Percentiles rank a stretch among this genome's conserved stretches.
phyloP scores from a whole-genome alignment of 495 filamentous ascomycete species.

The Penicillium manginii region DNA sequence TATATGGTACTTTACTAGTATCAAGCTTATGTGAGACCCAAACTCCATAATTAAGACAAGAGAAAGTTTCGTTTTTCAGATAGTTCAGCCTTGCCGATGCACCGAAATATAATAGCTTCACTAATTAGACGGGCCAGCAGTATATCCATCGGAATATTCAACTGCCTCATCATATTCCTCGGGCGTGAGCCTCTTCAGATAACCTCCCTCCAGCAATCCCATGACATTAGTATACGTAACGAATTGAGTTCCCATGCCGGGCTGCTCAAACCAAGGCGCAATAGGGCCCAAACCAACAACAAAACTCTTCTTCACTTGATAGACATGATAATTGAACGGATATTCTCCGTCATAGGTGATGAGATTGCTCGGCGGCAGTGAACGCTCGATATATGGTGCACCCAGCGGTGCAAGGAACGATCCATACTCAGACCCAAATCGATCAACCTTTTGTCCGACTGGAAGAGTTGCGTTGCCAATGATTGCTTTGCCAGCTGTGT shows the following conservation, averaged over 20 bases:
- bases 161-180: slow-evolving; percentile 24
- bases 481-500: slow-evolving; percentile 38
- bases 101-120: not conserved
- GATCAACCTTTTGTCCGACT: slow-evolving; percentile 53
- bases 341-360: slow-evolving; percentile 41
- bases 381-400: slow-evolving; percentile 55
- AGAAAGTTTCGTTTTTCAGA: no score
- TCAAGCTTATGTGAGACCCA: no score
- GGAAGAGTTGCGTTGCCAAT: slow-evolving; percentile 48
- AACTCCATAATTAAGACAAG: no score
- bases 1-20: no score
- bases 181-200: slow-evolving; percentile 22
- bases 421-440: slow-evolving; percentile 56
- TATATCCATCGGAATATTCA: slow-evolving; percentile 23
- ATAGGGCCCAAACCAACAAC: slow-evolving; percentile 52
- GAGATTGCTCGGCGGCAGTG: slow-evolving; percentile 56
- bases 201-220: slow-evolving; percentile 29
- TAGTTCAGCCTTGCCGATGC: no score
- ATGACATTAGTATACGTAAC: slow-evolving; percentile 23
- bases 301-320: slow-evolving; percentile 50
- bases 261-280: slow-evolving; percentile 61
- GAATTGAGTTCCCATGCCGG: slow-evolving; percentile 58
- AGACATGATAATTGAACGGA: slow-evolving; percentile 61
- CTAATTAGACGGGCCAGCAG: slow-evolving; percentile 14
- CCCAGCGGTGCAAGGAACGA: slow-evolving; percentile 50